Conservation (phyloP, 208 protist genomes). For the Acanthamoeba castellanii region DNA sequence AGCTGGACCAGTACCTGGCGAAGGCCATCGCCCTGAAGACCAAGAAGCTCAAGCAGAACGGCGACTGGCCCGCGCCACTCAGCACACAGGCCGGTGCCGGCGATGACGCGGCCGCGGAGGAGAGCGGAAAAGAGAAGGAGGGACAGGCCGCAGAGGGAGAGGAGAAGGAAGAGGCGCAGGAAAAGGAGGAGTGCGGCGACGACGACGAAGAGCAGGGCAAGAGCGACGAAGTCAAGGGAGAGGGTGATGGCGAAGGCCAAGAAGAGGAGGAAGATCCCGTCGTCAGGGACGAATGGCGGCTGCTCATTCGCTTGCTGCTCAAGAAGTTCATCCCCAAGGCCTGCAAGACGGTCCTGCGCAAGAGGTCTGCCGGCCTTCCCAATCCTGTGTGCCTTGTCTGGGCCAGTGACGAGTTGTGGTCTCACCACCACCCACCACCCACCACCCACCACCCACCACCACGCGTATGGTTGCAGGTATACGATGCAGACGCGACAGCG, state of each 20-base stretch:
- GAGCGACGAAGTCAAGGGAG: not conserved
- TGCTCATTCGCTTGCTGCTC: conserved; percentile 9
- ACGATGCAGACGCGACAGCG: conserved; percentile 43
- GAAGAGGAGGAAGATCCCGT: conserved; percentile 12
- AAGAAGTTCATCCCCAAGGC: conserved; percentile 30
- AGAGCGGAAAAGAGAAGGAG: not conserved
- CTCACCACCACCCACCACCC: not conserved
- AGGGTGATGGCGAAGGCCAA: not conserved
- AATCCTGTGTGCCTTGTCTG: not conserved
- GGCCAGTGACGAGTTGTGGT: not conserved
- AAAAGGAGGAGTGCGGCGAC: not conserved
- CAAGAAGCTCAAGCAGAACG: conserved; percentile 44
- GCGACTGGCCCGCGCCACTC: not conserved
- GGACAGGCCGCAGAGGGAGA: not conserved
- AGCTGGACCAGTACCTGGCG: conserved; percentile 21
- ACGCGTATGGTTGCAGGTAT: not conserved
- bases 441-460: not conserved
- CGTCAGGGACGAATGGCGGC: conserved; percentile 2
- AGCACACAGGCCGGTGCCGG: not conserved
- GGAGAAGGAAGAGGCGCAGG: not conserved
- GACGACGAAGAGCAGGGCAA: not conserved
- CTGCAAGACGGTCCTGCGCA: conserved; percentile 67
- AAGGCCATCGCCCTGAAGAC: conserved; percentile 29
- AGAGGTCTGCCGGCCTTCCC: not conserved
- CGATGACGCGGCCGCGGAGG: not conserved